These are phyloP conservation scores for Fusarium aywerte DNA, from an alignment of 2,329 filamentous ascomycete genomes.

Conservation along the genomic window DNA sequence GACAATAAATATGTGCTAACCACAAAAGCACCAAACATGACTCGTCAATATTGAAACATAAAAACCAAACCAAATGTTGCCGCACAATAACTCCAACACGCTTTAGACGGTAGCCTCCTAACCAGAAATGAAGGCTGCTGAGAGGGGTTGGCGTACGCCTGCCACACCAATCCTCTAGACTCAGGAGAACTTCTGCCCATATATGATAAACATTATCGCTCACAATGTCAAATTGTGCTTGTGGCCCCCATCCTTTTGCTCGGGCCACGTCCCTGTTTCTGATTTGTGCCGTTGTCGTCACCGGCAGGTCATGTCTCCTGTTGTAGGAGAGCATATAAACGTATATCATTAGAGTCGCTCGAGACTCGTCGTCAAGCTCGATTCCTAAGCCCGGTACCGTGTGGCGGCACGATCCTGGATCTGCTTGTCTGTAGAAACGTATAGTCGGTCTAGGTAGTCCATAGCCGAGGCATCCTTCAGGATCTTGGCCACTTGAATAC, in stretches of 20 bases:
- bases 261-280: conserved; percentile 44
- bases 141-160: conserved; percentile 29
- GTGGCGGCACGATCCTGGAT: conserved; percentile 72
- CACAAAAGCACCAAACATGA: conserved; percentile 28
- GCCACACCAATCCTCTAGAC: conserved; percentile 23
- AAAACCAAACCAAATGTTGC: conserved; percentile 28
- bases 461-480: conserved; percentile 85
- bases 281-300: conserved; percentile 44
- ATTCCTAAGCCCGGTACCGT: conserved; percentile 49
- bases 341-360: conserved; percentile 45
- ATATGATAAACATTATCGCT: conserved; percentile 49
- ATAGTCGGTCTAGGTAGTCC: conserved; percentile 83
- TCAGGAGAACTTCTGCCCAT: conserved; percentile 32
- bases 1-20: conserved; percentile 29
- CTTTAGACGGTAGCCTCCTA: conserved; percentile 39
- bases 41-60: conserved; percentile 23
- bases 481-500: conserved; percentile 88
- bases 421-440: conserved; percentile 82
- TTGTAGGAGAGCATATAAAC: conserved; percentile 42
- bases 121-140: conserved; percentile 37
- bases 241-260: conserved; percentile 24
- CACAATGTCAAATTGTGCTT: conserved; percentile 42
- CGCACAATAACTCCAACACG: conserved; percentile 44
- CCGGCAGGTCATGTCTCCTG: conserved; percentile 42
- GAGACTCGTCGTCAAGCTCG: conserved; percentile 40